Evolutionary conservation across 129 eudicot genomes (phyloP).

Genomic region (Arctium minus): DNA sequence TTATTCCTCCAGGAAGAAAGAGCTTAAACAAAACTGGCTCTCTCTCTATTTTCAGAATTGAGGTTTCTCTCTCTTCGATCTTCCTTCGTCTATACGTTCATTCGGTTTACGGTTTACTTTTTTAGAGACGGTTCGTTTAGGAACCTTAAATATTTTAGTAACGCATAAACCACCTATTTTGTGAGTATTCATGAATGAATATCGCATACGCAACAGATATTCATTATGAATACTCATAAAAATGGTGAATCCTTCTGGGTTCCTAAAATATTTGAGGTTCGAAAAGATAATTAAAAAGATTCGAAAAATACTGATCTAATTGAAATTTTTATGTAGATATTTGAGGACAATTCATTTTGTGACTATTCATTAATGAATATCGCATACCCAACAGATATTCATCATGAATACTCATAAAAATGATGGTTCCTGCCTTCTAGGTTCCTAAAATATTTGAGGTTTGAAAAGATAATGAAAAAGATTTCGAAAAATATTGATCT

Average conservation of each 20-base stretch:
- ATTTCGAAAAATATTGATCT: background rate
- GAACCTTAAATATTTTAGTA: no score
- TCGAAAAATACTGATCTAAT: background rate
- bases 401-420: background rate
- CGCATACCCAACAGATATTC: background rate
- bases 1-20: constrained; percentile 70
- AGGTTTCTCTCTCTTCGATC: constrained; percentile 37
- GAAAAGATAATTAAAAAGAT: background rate
- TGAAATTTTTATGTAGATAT: background rate
- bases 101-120: no score
- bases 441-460: background rate
- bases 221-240: no score
- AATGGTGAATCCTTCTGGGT: background rate
- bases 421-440: background rate
- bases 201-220: background rate
- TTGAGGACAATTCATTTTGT: background rate
- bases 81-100: no score
- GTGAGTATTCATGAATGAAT: background rate
- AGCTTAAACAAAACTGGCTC: constrained; percentile 81
- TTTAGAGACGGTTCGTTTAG: no score
- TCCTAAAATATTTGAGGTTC: background rate
- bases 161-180: background rate
- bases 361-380: background rate
- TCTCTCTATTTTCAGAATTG: constrained; percentile 72
- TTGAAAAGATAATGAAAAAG: background rate